Evolutionary conservation across 805 yeast species (phyloP).

Genomic region (Kuraishia floccosa): DNA sequence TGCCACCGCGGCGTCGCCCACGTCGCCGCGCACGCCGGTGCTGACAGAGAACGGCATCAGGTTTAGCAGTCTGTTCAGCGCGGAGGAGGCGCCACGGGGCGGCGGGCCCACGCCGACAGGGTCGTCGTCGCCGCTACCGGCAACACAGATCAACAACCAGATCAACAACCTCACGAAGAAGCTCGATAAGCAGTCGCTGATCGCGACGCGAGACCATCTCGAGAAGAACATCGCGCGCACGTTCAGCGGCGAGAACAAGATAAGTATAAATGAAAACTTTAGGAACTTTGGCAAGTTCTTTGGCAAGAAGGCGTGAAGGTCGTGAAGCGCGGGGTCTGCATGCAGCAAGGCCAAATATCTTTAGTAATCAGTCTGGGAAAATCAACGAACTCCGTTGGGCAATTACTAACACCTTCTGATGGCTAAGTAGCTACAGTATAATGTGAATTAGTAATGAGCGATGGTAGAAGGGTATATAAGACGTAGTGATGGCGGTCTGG

Average conservation of each 20-base stretch:
- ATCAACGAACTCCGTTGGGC: no score
- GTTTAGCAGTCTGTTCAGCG: no score
- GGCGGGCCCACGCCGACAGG: conserved; percentile 4
- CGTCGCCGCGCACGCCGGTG: background rate
- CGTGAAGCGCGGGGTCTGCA: no score
- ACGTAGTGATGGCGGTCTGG: no score
- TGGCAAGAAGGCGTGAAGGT: conserved; percentile 20
- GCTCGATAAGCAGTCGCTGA: conserved; percentile 15
- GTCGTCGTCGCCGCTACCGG: conserved; percentile 6
- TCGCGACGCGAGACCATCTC: conserved; percentile 28
- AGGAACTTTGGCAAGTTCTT: conserved; percentile 51
- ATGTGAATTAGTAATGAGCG: no score
- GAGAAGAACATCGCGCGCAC: conserved; percentile 34
- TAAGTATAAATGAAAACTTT: conserved; percentile 58
- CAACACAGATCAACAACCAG: background rate
- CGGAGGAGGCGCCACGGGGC: no score
- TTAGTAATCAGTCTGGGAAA: no score
- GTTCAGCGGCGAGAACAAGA: conserved; percentile 47
- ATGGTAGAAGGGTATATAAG: no score
- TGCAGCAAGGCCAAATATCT: no score
- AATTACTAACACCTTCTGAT: no score
- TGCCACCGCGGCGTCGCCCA: background rate
- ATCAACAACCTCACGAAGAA: conserved; percentile 5
- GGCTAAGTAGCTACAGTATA: no score
- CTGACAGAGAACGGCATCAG: no score